Evolutionary conservation across 2,329 filamentous ascomycete genomes (phyloP), one percentile per base, ranked within the genome.

Genomic region (Ophiostoma sp.): DNA sequence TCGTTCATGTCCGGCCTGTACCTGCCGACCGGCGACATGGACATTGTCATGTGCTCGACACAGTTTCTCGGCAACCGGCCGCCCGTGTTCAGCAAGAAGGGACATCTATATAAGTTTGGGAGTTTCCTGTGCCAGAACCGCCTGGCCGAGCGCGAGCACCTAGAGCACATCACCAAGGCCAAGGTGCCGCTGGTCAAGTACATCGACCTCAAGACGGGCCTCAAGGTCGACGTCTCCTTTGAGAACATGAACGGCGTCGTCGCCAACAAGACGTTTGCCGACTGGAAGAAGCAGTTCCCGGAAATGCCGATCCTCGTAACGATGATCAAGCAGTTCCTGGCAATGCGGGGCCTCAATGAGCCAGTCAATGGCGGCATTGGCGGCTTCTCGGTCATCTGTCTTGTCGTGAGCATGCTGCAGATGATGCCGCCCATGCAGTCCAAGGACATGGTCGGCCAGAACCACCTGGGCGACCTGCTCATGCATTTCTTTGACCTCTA

Each of bases 131-230:
- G 82, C 40, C 76, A 76, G 1, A 79, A 83, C 36, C 79, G 82
- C 2, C 81, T 96, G 18, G 85, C 89, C 1, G 81, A 84, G 16
- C 75, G 80, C 1, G 79, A 83, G 6, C 82, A 85, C 1, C 82
- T 93, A 44, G 85, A 90, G 73, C 83, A 89, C 45, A 92, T 99
- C 72, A 75, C 84, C 1, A 82, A 83, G 72, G 93, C 95, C 36
- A 92, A 90, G 74, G 93, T 99, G 2, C 95, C 95, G 0, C 86
- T 99, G 67, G 86, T 98, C 78, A 99, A 99, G 77, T 98, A 91
- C 75, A 84, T 92, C 62, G 95, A 99, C 75, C 83, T 80, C 67
- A 74, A 84, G 67, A 97, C 93, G 1, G 88, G 88, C 12, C 81
- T 99, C 67, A 91, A 90, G 73, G 90, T 98, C 12, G 95, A 99